These are phyloP conservation scores for Mycena crocata DNA, from an alignment of 768 basidiomycete genomes.

Conservation along the genomic window DNA sequence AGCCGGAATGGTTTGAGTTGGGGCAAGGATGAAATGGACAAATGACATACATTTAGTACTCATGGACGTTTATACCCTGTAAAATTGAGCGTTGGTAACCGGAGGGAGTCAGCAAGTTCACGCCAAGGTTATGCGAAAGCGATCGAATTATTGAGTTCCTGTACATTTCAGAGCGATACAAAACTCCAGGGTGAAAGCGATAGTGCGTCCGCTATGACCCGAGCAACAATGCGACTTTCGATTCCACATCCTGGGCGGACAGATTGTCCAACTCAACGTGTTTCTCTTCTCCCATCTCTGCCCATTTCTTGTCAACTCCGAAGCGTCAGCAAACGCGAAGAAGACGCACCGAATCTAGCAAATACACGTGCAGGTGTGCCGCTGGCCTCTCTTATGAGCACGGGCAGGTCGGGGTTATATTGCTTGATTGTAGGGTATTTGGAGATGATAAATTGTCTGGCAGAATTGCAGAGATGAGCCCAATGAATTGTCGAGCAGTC, in stretches of 20 bases:
- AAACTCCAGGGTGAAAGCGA: conserved; percentile 24
- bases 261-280: conserved; percentile 86
- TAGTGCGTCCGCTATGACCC: conserved; percentile 45
- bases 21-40: not conserved
- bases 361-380: conserved; percentile 86
- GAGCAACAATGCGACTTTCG: conserved; percentile 75
- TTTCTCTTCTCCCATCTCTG: conserved; percentile 85
- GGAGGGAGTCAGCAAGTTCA: not conserved
- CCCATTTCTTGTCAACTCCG: conserved; percentile 8
- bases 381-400: conserved; percentile 82
- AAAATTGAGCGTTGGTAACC: not conserved
- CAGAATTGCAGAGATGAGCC: conserved; percentile 24
- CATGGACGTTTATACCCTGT: not conserved
- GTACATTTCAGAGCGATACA: conserved; percentile 32
- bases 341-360: conserved; percentile 83
- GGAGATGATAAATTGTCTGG: conserved; percentile 84
- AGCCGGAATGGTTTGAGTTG: conserved; percentile 30
- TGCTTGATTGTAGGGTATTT: conserved; percentile 83
- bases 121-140: conserved; percentile 13
- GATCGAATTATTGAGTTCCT: conserved; percentile 30
- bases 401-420: conserved; percentile 87
- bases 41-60: not conserved
- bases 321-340: conserved; percentile 27
- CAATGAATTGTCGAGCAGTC: not conserved
- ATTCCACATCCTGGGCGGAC: conserved; percentile 75